Conservation (phyloP, 2,329 filamentous ascomycete species). For the Lachnellula subtilissima region DNA sequence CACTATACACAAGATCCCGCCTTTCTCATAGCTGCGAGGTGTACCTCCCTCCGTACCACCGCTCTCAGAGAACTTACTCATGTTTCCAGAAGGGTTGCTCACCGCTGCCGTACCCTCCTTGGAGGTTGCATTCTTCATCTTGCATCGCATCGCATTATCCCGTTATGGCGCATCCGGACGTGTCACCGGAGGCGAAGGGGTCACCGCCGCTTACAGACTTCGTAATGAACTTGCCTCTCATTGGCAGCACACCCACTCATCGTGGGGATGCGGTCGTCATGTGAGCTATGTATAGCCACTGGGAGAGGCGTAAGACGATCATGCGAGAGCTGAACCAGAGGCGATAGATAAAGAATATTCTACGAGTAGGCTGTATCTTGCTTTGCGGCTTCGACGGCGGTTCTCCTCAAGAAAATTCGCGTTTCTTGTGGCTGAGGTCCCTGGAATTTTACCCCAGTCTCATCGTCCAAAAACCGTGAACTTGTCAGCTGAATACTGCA, state of each 20-base stretch:
- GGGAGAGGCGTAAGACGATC: not conserved
- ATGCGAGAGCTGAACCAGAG: not conserved
- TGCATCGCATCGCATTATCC: slow-evolving; percentile 11
- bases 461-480: not conserved
- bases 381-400: not conserved
- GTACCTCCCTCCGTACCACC: not conserved
- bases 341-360: not conserved
- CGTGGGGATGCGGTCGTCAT: slow-evolving; percentile 4
- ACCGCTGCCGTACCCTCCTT: slow-evolving; percentile 4
- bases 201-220: not conserved
- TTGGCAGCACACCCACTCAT: not conserved
- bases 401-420: not conserved
- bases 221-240: not conserved
- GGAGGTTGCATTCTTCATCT: slow-evolving; percentile 6
- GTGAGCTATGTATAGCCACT: slow-evolving; percentile 11
- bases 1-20: not conserved
- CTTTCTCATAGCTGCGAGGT: not conserved
- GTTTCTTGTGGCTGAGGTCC: slow-evolving; percentile 2
- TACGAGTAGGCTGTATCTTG: no score
- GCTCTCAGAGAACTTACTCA: not conserved
- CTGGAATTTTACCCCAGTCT: not conserved
- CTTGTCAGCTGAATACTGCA: slow-evolving; percentile 5
- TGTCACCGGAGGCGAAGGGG: slow-evolving; percentile 2
- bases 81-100: slow-evolving; percentile 6
- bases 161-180: not conserved